phyloP scores from a whole-genome alignment of 176 grass and related monocot species.

The Paspalum vaginatum region DNA sequence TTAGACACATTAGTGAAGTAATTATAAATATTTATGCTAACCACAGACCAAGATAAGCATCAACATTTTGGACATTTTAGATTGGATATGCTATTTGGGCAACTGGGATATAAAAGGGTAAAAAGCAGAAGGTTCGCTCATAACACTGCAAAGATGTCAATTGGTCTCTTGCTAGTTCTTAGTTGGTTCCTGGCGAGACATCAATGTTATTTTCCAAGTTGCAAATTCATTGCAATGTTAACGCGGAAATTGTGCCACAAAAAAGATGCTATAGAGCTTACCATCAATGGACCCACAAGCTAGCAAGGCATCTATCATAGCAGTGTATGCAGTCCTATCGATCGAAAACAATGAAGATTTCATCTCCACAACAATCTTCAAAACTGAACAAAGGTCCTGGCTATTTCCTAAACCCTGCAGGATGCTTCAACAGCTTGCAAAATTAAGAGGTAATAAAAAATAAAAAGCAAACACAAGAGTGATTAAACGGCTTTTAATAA shows the following conservation, averaged over 20 bases:
- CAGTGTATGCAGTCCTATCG: constrained; percentile 86
- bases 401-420: constrained; percentile 74
- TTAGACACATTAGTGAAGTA: not conserved
- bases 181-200: constrained; percentile 23
- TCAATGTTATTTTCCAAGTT: constrained; percentile 23
- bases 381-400: constrained; percentile 69
- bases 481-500: constrained; percentile 12
- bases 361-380: constrained; percentile 89
- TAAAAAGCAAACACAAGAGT: not conserved
- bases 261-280: constrained; percentile 37
- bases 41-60: not conserved
- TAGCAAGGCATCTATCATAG: constrained; percentile 84
- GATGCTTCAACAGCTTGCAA: constrained; percentile 45
- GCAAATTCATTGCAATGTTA: constrained; percentile 15
- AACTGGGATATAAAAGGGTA: constrained; percentile 20
- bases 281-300: constrained; percentile 71
- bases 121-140: not conserved
- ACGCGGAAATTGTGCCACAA: constrained; percentile 15
- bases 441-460: constrained; percentile 35
- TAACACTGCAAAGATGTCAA: constrained; percentile 6
- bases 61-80: not conserved
- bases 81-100: not conserved
- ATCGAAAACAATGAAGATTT: constrained; percentile 68
- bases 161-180: constrained; percentile 12
- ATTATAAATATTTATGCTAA: constrained; percentile 13